phyloP scores from a whole-genome alignment of 345 rosid species.

The Populus tremula region DNA sequence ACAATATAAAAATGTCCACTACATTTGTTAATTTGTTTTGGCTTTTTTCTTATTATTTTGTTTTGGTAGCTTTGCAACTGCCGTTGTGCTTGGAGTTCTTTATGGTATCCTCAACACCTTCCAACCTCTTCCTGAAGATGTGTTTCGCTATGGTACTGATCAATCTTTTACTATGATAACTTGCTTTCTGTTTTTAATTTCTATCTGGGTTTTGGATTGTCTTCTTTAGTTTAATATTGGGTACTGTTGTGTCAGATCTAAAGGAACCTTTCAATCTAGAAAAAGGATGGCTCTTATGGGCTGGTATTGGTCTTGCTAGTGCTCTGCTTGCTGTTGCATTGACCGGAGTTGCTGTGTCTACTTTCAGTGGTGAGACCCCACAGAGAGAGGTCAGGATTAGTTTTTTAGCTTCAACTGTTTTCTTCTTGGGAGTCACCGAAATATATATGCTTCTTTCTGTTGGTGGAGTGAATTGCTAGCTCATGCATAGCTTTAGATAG shows the following conservation, averaged over 20 bases:
- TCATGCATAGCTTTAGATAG: neutral
- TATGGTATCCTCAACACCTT: conserved; percentile 61
- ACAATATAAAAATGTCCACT: too few relatives aligned
- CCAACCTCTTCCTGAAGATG: conserved; percentile 76
- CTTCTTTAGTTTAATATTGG: neutral
- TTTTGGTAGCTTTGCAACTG: conserved; percentile 68
- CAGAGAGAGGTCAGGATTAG: conserved; percentile 60
- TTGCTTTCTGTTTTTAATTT: neutral
- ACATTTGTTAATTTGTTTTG: neutral
- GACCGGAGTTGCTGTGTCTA: conserved; percentile 45
- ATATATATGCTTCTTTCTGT: neutral
- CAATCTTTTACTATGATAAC: neutral
- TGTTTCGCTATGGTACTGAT: conserved; percentile 70
- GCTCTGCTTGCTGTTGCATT: conserved; percentile 46
- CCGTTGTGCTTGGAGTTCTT: conserved; percentile 67
- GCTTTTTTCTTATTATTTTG: conserved; percentile 10
- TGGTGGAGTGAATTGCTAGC: neutral
- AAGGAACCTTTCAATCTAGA: conserved; percentile 60
- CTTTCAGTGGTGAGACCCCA: conserved; percentile 48
- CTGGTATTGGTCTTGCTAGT: conserved; percentile 51
- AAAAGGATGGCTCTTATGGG: conserved; percentile 74
- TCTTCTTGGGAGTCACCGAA: neutral
- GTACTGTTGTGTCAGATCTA: conserved; percentile 45
- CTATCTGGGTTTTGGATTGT: neutral
- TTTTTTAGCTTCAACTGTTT: neutral